Evolutionary conservation across 164 flowering plant species (phyloP).

Genomic region (Tinospora cordifolia): DNA sequence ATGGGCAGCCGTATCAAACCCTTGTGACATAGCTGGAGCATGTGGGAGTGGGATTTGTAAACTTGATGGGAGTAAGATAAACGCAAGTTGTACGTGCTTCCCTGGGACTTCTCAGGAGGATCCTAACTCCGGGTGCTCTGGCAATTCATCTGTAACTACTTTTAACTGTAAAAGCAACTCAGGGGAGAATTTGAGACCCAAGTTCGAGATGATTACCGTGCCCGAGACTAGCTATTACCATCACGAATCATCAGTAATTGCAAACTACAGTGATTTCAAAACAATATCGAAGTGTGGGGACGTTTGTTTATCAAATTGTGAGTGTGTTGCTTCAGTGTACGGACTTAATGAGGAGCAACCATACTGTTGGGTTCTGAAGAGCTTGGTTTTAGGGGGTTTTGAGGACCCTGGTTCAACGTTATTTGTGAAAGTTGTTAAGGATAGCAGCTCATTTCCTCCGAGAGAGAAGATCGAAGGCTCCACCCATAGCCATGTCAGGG

Average conservation of each 20-base stretch:
- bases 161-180: conserved; percentile 25
- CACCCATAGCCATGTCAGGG: conserved; percentile 25
- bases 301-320: conserved; percentile 63
- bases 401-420: conserved; percentile 70
- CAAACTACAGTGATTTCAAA: conserved; percentile 55
- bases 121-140: conserved; percentile 25
- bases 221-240: conserved; percentile 67
- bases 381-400: conserved; percentile 72
- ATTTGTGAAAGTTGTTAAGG: conserved; percentile 47
- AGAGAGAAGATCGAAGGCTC: conserved; percentile 11
- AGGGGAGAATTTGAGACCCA: conserved; percentile 9
- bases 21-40: conserved; percentile 76
- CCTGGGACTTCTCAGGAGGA: conserved; percentile 43
- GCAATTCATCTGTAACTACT: conserved; percentile 18
- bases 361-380: conserved; percentile 76
- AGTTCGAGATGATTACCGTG: conserved; percentile 38
- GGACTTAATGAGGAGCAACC: conserved; percentile 70
- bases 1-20: conserved; percentile 88
- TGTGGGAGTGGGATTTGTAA: conserved; percentile 86
- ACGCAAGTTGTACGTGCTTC: conserved; percentile 58
- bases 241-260: conserved; percentile 50
- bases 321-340: conserved; percentile 81
- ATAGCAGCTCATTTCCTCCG: conserved; percentile 24
- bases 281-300: conserved; percentile 59
- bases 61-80: conserved; percentile 53